Percentiles rank a stretch among this genome's conserved stretches.
These are phyloP conservation scores for Capillidium heterosporum DNA, from an alignment of 371 early-diverging fungal species.

Conservation along the genomic window DNA sequence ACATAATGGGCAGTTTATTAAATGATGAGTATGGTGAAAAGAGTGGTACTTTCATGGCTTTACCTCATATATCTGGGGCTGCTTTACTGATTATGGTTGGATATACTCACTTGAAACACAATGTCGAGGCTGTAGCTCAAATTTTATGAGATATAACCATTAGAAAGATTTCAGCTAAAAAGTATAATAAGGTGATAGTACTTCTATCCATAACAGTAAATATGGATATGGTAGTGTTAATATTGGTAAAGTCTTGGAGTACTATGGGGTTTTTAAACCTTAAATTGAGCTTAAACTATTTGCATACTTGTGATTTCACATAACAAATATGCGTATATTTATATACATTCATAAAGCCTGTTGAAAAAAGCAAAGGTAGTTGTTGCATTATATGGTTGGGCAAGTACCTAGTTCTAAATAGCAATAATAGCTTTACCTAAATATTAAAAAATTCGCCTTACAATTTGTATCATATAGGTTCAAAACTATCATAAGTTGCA, in stretches of 20 bases:
- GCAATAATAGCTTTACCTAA: no score
- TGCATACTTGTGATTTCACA: no score
- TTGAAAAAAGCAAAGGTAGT: no score
- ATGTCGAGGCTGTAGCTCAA: neutral
- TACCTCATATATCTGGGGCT: conserved; percentile 62
- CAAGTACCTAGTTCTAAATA: no score
- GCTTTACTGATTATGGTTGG: conserved; percentile 14
- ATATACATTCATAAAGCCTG: no score
- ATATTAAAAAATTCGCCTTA: no score
- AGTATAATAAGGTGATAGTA: neutral
- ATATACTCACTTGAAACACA: neutral
- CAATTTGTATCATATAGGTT: no score
- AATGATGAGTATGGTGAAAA: neutral
- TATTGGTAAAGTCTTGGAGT: neutral
- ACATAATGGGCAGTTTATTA: conserved; percentile 13
- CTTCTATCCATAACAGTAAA: neutral
- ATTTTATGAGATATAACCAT: neutral
- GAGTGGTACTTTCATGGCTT: conserved; percentile 43
- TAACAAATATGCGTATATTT: no score
- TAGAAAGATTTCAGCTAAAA: neutral
- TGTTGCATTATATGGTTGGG: no score
- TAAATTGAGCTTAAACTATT: no score
- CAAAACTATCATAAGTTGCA: no score
- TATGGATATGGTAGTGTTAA: neutral
- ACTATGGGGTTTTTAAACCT: no score